phyloP scores from a whole-genome alignment of 192 early-diverging fungal genomes.

The Thamnidium elegans region DNA sequence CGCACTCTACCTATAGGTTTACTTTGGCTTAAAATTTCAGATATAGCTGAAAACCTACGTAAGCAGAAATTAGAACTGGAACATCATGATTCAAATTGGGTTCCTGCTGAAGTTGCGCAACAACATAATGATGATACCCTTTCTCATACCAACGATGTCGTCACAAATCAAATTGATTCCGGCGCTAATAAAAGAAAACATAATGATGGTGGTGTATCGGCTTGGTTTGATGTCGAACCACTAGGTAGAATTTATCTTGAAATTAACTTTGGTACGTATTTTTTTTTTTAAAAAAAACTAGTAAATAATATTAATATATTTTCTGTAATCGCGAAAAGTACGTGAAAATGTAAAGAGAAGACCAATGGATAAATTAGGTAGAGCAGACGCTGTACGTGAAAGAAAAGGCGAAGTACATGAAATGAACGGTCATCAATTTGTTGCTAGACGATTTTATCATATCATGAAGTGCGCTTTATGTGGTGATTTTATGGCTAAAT shows the following conservation, averaged over 20 bases:
- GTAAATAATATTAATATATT: too few species aligned
- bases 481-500: slow-evolving; percentile 85
- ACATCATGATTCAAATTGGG: slow-evolving; percentile 49
- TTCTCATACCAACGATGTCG: neutral
- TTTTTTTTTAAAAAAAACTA: too few species aligned
- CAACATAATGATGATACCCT: neutral
- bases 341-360: slow-evolving; percentile 39
- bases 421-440: slow-evolving; percentile 92
- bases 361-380: slow-evolving; percentile 60
- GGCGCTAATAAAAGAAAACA: too few species aligned
- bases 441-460: slow-evolving; percentile 82
- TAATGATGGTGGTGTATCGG: slow-evolving; percentile 52
- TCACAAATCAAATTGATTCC: neutral
- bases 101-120: slow-evolving; percentile 37
- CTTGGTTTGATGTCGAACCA: slow-evolving; percentile 91
- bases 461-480: slow-evolving; percentile 98
- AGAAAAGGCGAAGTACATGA: slow-evolving; percentile 79
- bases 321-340: too few species aligned
- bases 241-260: slow-evolving; percentile 82
- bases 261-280: slow-evolving; percentile 71
- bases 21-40: slow-evolving; percentile 91
- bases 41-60: slow-evolving; percentile 82
- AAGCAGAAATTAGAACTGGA: slow-evolving; percentile 64
- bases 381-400: slow-evolving; percentile 73
- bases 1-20: slow-evolving; percentile 67